Evolutionary conservation across 805 yeast species (phyloP).

Genomic region (Candida ortonii): DNA sequence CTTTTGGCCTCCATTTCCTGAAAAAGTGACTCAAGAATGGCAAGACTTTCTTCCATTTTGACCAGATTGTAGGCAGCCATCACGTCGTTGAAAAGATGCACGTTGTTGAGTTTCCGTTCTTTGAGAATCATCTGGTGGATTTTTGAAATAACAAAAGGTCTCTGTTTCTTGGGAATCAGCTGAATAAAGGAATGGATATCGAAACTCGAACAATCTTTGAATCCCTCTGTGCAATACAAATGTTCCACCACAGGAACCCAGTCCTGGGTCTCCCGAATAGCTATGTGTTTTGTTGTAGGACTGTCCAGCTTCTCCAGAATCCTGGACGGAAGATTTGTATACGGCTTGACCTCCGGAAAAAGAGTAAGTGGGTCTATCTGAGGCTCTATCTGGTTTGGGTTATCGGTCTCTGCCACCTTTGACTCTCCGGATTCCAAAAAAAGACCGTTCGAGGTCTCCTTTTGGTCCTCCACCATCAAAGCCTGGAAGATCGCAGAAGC

Average conservation of each 20-base stretch:
- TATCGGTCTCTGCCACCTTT: not conserved
- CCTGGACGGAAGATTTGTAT: constrained; percentile 34
- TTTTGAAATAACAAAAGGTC: constrained; percentile 34
- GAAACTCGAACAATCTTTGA: constrained; percentile 29
- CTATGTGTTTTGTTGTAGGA: constrained; percentile 38
- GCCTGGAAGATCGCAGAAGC: constrained; percentile 30
- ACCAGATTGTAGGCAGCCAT: constrained; percentile 32
- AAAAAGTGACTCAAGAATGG: constrained; percentile 35
- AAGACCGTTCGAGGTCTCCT: not conserved
- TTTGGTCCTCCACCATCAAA: constrained; percentile 19
- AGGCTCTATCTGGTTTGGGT: not conserved
- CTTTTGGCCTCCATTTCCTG: constrained; percentile 27
- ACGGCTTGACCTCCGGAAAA: constrained; percentile 28
- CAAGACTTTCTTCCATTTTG: constrained; percentile 16
- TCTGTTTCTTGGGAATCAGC: constrained; percentile 40
- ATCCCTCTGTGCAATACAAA: constrained; percentile 34
- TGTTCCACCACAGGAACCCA: constrained; percentile 47
- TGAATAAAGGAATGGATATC: constrained; percentile 39
- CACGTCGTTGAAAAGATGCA: constrained; percentile 36
- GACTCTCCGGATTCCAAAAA: not conserved
- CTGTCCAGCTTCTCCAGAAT: constrained; percentile 38
- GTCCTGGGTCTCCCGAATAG: constrained; percentile 38
- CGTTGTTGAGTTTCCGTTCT: constrained; percentile 32
- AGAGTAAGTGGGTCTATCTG: constrained; percentile 13
- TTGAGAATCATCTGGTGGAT: constrained; percentile 38